phyloP scores from a whole-genome alignment of 2,329 filamentous ascomycete genomes.

The Coleophoma crateriformis region DNA sequence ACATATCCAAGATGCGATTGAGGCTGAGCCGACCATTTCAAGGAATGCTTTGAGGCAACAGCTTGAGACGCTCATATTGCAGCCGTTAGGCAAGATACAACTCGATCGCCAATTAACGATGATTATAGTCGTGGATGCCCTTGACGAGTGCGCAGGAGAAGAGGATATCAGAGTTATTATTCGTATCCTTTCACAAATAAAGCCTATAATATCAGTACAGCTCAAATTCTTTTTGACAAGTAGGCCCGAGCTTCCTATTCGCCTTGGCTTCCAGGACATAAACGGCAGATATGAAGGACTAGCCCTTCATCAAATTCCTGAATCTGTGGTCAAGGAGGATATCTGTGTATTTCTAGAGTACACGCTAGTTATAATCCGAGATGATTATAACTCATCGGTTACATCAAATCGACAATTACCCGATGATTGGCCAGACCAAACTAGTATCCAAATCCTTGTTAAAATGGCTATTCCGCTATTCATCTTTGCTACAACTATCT shows the following conservation, averaged over 20 bases:
- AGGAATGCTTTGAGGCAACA: no score
- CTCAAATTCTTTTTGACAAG: conserved; percentile 20
- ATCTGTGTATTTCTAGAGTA: conserved; percentile 14
- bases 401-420: background rate
- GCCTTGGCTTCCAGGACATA: conserved; percentile 8
- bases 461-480: background rate
- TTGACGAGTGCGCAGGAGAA: conserved; percentile 20
- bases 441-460: background rate
- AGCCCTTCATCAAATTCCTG: background rate
- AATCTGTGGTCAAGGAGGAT: conserved; percentile 15
- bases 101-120: background rate
- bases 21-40: no score
- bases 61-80: no score
- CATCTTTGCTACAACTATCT: background rate
- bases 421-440: background rate
- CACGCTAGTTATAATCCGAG: conserved; percentile 5
- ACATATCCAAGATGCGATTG: no score
- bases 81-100: no score
- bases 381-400: no score
- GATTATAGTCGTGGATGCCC: conserved; percentile 19
- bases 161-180: conserved; percentile 9
- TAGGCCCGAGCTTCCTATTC: conserved; percentile 16
- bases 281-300: no score
- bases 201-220: background rate
- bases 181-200: conserved; percentile 11